Base-by-base conservation (phyloP, 148 eudicot species). In the Persicaria tinctoria region DNA sequence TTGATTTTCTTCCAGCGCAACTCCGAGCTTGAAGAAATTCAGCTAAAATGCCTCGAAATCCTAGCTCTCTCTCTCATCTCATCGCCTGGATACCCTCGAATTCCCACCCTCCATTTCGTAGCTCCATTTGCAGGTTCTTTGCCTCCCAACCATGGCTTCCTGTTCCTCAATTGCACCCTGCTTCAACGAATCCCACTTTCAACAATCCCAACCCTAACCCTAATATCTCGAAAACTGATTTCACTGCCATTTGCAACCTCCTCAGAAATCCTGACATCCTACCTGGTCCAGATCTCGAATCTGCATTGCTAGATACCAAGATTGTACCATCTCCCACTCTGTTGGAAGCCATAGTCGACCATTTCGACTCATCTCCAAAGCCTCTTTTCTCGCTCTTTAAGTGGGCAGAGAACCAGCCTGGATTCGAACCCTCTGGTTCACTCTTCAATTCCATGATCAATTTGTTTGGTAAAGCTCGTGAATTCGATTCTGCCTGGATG, bases 401-500 rank as follows among this genome's bases (percentile, higher is more conserved):
- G 20, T 92, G 97, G 96, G 87, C 90, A 0, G 87, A 79, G 62
- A 90, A 78, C 76, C 86, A 72, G 64, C 79, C 84, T 38, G 84
- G 86, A 70, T 85, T 51, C 51, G 6, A 70, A 44, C 71, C 68
- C 20, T 79, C 85, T 9, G 74, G 76, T 57, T 48, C 20, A 32
- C 74, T 86, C 20, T 85, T 92, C 56, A 92, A 90, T 78, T 82
- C 86, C 44, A 77, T 90, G 88, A 44, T 92, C 46, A 83, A 89
- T 80, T 78, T 84, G 8, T 84, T 92, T 17, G 91, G 85, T 5
- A 90, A 84, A 74, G 86, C 83, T 10, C 83, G 87, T 46, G 84
- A 90, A 68, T 90, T 92, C 70, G 86, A 84, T 46, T 76, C 75
- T 50, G 93, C 87, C 51, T 87, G 90, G 89, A 77, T 72, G 78